Base-by-base conservation (phyloP, 2,329 filamentous ascomycete genomes). In the Orbilia javanica region DNA sequence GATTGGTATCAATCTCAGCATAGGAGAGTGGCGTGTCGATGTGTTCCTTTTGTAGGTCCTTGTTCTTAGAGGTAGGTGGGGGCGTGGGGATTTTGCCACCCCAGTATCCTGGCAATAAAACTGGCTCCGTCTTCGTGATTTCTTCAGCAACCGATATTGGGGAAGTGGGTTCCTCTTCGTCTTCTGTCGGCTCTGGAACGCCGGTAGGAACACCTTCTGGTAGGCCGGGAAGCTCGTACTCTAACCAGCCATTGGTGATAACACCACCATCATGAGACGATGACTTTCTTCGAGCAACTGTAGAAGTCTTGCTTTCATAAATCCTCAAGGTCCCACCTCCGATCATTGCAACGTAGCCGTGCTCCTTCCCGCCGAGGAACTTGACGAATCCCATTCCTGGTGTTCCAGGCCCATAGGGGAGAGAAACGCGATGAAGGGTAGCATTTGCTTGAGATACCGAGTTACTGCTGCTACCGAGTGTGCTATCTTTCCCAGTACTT, bases 1-100 rank as follows among this genome's bases (percentile, higher is more conserved):
- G 92, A 82, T 95, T 97, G 0, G 95, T 97, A 83, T 99, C 96
- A 80, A 97, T 96, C 85, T 97, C 94, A 4, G 93, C 93, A 89
- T 94, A 83, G 85, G 92, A 83, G 85, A 92, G 84, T 86, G 91
- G 83, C 86, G 88, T 69, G 84, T 85, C 78, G 82, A 83, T 85
- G 81, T 85, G 86, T 81, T 80, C 81, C 62, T 82, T 83, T 80
- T 80, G 82, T 81, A 82, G 83, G 67, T 83, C 84, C 81, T 80
- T 84, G 84, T 68, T 83, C 84, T 81, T 83, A 85, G 81, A 80
- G 85, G 78, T 86, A 86, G 82, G 89, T 42, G 80, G 81, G 27
- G 82, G 81, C 13, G 80, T 78, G 36, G 80, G 65, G 34, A 60
- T 77, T 42, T 68, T 79, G 42, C 67, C 69, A 39, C 64, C 74